Percentiles rank a stretch among this genome's conserved stretches.
phyloP scores from a whole-genome alignment of 352 stramenopile genomes.

The Elongisporangium senticosum region DNA sequence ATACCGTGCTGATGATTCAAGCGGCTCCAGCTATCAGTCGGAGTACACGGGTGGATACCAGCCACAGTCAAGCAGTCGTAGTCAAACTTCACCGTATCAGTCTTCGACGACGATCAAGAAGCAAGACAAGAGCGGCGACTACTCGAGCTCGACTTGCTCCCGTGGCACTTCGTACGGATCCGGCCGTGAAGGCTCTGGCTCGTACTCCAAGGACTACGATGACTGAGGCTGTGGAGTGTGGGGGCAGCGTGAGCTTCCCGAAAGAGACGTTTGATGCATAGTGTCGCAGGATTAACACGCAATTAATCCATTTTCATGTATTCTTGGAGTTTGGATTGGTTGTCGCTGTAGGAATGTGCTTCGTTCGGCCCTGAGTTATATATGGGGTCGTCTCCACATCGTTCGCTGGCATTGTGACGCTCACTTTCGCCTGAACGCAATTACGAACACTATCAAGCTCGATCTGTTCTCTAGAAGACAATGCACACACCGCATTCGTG shows the following conservation, averaged over 20 bases:
- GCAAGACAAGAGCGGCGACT: background rate
- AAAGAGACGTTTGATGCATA: background rate
- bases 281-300: no score
- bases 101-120: background rate
- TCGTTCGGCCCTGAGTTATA: no score
- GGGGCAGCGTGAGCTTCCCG: background rate
- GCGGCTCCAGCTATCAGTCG: background rate
- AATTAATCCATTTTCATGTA: no score
- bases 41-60: background rate
- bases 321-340: no score
- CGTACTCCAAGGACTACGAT: background rate
- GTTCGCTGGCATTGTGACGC: no score
- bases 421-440: no score
- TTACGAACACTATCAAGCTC: no score
- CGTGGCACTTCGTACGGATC: background rate
- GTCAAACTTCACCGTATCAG: background rate
- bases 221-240: background rate
- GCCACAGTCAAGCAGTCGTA: background rate
- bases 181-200: background rate
- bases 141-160: background rate
- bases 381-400: no score
- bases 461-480: no score
- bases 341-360: no score
- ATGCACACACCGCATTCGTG: no score
- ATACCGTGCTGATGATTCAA: background rate